Conservation (phyloP, 73 alveolate genomes). For the Symbiodinium pilosum region DNA sequence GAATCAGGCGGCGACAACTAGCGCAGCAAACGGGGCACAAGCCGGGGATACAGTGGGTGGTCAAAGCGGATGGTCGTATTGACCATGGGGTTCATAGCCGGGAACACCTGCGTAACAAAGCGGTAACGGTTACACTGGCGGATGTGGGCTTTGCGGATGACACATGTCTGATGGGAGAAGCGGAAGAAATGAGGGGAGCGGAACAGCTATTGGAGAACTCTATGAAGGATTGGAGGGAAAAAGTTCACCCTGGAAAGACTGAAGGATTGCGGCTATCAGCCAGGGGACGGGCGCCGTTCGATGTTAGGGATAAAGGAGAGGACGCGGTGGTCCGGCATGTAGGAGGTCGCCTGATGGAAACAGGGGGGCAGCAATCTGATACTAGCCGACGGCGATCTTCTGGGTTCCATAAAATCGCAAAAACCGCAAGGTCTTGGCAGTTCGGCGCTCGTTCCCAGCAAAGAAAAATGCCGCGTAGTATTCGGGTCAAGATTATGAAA, state of each 20-base stretch:
- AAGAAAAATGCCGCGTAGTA: background rate
- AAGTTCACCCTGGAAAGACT: background rate
- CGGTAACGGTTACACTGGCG: background rate
- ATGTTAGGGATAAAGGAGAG: background rate
- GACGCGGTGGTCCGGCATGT: background rate
- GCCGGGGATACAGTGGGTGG: background rate
- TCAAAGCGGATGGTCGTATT: background rate
- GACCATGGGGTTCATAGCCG: constrained; percentile 7
- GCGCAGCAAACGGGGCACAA: background rate
- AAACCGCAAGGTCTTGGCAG: background rate
- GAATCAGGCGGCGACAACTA: background rate
- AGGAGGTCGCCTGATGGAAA: background rate
- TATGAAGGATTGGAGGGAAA: constrained; percentile 12
- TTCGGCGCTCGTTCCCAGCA: background rate
- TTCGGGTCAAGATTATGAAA: background rate
- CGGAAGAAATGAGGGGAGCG: background rate
- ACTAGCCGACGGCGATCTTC: background rate
- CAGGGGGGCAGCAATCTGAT: background rate
- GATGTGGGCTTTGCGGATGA: constrained; percentile 69
- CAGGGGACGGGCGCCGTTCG: background rate
- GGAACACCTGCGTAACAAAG: background rate
- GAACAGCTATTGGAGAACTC: background rate
- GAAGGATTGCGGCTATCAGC: background rate
- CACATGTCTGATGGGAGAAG: background rate
- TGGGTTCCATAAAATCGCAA: background rate